Base-by-base conservation (phyloP, 768 basidiomycete species). In the Tricholoma bakamatsutake region DNA sequence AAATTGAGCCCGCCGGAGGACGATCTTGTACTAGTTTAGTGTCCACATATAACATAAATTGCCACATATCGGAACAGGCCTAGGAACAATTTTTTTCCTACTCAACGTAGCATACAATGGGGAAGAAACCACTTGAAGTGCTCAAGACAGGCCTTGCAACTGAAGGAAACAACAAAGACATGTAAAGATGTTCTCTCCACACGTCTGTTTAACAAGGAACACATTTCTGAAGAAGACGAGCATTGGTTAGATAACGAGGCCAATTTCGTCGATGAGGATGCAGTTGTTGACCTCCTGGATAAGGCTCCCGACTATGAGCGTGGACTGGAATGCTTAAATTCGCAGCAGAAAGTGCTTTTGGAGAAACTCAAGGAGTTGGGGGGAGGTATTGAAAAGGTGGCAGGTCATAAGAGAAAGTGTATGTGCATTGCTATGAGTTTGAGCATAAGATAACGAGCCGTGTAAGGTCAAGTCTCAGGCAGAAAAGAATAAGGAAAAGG, bases 231-330 rank as follows among this genome's bases (percentile, higher is more conserved):
- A n/a, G n/a, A 34, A 34, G 61, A 67, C 27, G 35, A 68, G 39
- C 33, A 61, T 0, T 68, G 65, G 65, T 24, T 68, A 17, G 61
- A 61, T 24, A n/a, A 56, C 13, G 50, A 55, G 13, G 63, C 52
- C 12, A 64, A 67, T 55, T 49, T 66, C 28, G 61, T 65, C 39
- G 57, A 64, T 53, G 59, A 64, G 52, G 52, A 60, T 18, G 37
- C 4, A 1, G 24, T 62, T 30, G 17, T 67, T 31, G 55, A 61
- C 7, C 31, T 53, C 9, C 61, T 66, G 35, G 61, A 66, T 8
- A 54, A 59, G n/a, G 61, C 62, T 13, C 62, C 57, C 12, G 63
- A 68, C 50, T 66, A 61, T 56, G 54, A 68, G 33, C 18, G 53
- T 13, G 59, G 58, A 18, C 45, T 67, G 27, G 52, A 59, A 21